phyloP scores from a whole-genome alignment of 2,329 filamentous ascomycete species.

The Lojkania enalia region DNA sequence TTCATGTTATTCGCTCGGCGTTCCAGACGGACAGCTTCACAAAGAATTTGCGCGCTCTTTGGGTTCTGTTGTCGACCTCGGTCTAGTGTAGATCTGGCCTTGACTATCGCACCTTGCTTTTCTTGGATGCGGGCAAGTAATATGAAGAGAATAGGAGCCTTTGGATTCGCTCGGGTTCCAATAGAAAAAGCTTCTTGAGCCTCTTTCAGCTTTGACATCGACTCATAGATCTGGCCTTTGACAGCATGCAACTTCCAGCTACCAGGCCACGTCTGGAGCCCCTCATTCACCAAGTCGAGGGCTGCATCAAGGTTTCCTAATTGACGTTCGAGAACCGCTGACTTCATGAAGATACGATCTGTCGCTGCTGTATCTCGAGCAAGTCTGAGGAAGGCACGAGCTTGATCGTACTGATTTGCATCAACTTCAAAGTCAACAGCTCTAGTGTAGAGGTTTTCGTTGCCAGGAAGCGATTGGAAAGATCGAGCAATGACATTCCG shows the following conservation, averaged over 20 bases:
- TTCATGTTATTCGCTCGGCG: constrained; percentile 78
- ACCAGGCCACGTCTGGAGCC: constrained; percentile 81
- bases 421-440: constrained; percentile 96
- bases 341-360: constrained; percentile 97
- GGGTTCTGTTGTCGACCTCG: constrained; percentile 85
- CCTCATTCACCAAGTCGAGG: constrained; percentile 84
- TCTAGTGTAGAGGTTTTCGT: constrained; percentile 96
- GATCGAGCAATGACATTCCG: constrained; percentile 82
- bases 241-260: constrained; percentile 95
- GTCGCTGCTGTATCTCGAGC: constrained; percentile 89
- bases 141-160: constrained; percentile 85
- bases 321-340: constrained; percentile 88
- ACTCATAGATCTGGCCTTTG: constrained; percentile 97
- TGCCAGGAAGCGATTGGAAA: constrained; percentile 93
- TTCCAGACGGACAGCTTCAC: constrained; percentile 91
- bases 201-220: constrained; percentile 74
- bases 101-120: constrained; percentile 78
- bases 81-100: constrained; percentile 91
- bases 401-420: constrained; percentile 78
- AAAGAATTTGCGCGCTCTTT: constrained; percentile 83
- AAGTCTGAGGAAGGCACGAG: constrained; percentile 76
- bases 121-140: constrained; percentile 89
- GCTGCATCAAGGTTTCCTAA: constrained; percentile 77
- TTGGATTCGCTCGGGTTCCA: constrained; percentile 83
- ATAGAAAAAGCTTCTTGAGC: constrained; percentile 88